phyloP scores from a whole-genome alignment of 768 basidiomycete species.

The Kwoniella shandongensis region DNA sequence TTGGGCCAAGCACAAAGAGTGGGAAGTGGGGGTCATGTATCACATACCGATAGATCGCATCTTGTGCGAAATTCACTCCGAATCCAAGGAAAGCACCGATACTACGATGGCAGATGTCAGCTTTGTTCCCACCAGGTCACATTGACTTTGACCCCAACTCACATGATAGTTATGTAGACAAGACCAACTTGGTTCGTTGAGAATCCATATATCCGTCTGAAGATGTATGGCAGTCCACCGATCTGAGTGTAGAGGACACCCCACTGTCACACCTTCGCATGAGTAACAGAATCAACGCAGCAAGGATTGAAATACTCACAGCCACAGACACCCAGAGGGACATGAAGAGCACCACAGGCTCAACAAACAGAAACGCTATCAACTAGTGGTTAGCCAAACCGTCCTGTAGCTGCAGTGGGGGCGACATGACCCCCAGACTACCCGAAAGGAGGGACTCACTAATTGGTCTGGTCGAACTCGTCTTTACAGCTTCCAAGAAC shows the following conservation, averaged over 20 bases:
- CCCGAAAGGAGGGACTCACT: slow-evolving; percentile 57
- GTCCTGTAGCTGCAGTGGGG: background rate
- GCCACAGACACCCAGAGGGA: slow-evolving; percentile 58
- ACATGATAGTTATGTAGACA: slow-evolving; percentile 61
- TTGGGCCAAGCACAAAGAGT: too few species aligned
- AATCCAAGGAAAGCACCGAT: slow-evolving; percentile 40
- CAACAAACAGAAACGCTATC: slow-evolving; percentile 66
- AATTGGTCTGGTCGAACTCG: slow-evolving; percentile 70
- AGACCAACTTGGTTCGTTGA: slow-evolving; percentile 63
- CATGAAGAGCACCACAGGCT: slow-evolving; percentile 72
- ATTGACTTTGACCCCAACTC: slow-evolving; percentile 16
- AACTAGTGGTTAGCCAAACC: background rate
- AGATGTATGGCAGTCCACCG: slow-evolving; percentile 58
- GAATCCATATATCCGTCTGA: slow-evolving; percentile 63
- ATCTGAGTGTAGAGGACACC: slow-evolving; percentile 71
- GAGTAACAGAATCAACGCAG: background rate
- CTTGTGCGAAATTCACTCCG: slow-evolving; percentile 41
- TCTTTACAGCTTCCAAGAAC: slow-evolving; percentile 61
- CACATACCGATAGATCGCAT: slow-evolving; percentile 40
- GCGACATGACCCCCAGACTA: too few species aligned
- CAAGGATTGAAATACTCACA: slow-evolving; percentile 20
- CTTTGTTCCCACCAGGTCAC: too few species aligned
- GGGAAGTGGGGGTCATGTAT: background rate
- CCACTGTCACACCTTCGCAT: slow-evolving; percentile 56
- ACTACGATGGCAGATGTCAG: slow-evolving; percentile 13